These are phyloP conservation scores for Geum urbanum DNA, from an alignment of 306 rosid species.

Conservation along the genomic window DNA sequence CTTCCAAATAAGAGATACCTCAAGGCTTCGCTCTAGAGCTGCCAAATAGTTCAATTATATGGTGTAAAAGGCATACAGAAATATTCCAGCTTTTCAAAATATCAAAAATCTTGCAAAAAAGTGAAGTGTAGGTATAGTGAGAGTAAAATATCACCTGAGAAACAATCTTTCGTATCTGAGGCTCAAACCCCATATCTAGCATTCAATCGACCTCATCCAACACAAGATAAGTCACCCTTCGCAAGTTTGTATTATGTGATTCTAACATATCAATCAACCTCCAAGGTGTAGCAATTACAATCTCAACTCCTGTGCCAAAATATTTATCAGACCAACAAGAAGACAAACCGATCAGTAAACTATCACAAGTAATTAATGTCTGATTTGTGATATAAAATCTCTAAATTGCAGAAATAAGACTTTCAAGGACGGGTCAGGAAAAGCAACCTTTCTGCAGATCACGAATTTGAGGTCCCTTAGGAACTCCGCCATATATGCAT, in stretches of 20 bases:
- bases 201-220: slow-evolving; percentile 97
- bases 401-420: neutral
- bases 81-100: neutral
- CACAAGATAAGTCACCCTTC: slow-evolving; percentile 94
- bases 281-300: slow-evolving; percentile 95
- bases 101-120: neutral
- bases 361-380: neutral
- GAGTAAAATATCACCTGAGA: slow-evolving; percentile 58
- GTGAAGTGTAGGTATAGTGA: neutral
- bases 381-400: too few species aligned
- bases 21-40: neutral
- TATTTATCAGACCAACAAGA: slow-evolving; percentile 22
- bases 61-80: neutral
- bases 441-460: slow-evolving; percentile 91
- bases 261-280: slow-evolving; percentile 99
- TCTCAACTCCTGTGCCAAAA: slow-evolving; percentile 75
- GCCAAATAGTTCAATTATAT: neutral
- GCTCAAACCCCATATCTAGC: slow-evolving; percentile 99
- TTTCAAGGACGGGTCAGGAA: slow-evolving; percentile 26
- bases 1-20: neutral
- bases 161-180: slow-evolving; percentile 89
- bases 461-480: slow-evolving; percentile 99
- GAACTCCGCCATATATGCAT: slow-evolving; percentile 98
- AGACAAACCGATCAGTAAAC: slow-evolving; percentile 4
- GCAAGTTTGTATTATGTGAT: slow-evolving; percentile 94